Evolutionary conservation across 495 filamentous ascomycete species (phyloP).

Genomic region (Jackrogersella minutella): DNA sequence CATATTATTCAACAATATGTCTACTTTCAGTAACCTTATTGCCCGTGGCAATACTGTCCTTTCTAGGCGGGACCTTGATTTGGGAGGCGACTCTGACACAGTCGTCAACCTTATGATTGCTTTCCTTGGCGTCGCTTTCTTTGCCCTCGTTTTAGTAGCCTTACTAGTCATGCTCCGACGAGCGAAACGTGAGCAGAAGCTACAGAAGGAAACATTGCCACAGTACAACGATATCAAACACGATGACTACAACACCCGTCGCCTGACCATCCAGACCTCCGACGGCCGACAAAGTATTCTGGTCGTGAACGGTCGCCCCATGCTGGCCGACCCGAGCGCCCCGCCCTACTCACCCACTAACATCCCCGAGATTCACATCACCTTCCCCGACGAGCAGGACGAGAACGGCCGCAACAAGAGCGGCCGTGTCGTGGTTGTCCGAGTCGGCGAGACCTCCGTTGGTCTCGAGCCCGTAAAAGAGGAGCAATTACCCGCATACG

Average conservation of each 20-base stretch:
- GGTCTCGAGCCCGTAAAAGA: constrained; percentile 88
- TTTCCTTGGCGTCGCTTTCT: constrained; percentile 77
- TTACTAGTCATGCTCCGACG: constrained; percentile 75
- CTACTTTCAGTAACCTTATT: constrained; percentile 57
- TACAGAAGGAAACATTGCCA: constrained; percentile 65
- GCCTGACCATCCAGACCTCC: constrained; percentile 61
- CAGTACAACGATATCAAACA: constrained; percentile 62
- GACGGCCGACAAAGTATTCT: constrained; percentile 77
- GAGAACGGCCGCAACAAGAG: constrained; percentile 85
- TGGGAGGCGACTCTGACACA: constrained; percentile 52
- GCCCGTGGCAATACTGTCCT: constrained; percentile 56
- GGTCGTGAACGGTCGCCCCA: constrained; percentile 73
- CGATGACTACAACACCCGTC: constrained; percentile 57
- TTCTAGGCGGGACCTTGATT: constrained; percentile 47
- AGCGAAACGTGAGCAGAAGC: constrained; percentile 49
- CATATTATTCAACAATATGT: constrained; percentile 51
- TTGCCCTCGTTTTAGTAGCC: constrained; percentile 70
- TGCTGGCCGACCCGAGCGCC: constrained; percentile 75
- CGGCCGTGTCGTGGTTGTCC: constrained; percentile 88
- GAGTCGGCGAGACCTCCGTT: constrained; percentile 85
- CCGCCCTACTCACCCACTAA: constrained; percentile 79
- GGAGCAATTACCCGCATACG: constrained; percentile 84
- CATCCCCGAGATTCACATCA: constrained; percentile 96
- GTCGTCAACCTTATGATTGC: constrained; percentile 79
- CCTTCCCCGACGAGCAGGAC: constrained; percentile 94